phyloP scores from a whole-genome alignment of 2,329 filamentous ascomycete genomes.

The Penicillium sp. region DNA sequence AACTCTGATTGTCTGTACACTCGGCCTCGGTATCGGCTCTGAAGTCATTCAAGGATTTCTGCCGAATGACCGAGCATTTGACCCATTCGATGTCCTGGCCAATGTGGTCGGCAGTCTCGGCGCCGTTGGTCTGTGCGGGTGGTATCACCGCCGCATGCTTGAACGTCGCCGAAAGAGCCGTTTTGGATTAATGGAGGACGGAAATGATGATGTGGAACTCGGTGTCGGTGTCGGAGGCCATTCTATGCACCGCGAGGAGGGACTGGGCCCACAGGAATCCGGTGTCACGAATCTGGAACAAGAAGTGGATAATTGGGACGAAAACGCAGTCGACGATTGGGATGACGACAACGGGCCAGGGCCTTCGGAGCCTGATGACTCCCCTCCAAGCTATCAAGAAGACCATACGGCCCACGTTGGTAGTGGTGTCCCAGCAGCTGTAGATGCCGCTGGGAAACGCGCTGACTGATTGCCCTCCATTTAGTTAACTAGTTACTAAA shows the following conservation, averaged over 20 bases:
- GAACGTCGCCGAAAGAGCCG: conserved; percentile 74
- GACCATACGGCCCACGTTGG: conserved; percentile 1
- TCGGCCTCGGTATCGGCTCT: conserved; percentile 53
- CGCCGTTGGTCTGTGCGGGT: conserved; percentile 70
- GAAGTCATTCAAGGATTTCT: conserved; percentile 59
- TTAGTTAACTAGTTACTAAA: not conserved
- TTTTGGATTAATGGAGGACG: conserved; percentile 61
- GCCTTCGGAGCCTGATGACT: conserved; percentile 16
- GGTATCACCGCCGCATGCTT: conserved; percentile 95
- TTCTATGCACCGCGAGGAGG: conserved; percentile 32
- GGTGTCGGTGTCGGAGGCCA: conserved; percentile 50
- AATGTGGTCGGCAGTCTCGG: conserved; percentile 75
- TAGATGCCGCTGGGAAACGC: conserved; percentile 27
- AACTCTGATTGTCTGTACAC: conserved; percentile 74
- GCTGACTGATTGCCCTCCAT: conserved; percentile 25
- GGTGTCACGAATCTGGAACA: conserved; percentile 67
- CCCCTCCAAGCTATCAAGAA: conserved; percentile 21
- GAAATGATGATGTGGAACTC: conserved; percentile 66
- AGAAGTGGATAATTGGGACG: conserved; percentile 90
- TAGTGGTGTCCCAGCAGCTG: not conserved
- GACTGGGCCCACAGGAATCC: conserved; percentile 55
- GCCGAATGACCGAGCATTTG: conserved; percentile 67
- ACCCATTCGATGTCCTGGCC: conserved; percentile 79
- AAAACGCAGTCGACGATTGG: conserved; percentile 68
- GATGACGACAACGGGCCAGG: conserved; percentile 53